Evolutionary conservation across 2,329 filamentous ascomycete species (phyloP).

Genomic region (Penicillium palitans): DNA sequence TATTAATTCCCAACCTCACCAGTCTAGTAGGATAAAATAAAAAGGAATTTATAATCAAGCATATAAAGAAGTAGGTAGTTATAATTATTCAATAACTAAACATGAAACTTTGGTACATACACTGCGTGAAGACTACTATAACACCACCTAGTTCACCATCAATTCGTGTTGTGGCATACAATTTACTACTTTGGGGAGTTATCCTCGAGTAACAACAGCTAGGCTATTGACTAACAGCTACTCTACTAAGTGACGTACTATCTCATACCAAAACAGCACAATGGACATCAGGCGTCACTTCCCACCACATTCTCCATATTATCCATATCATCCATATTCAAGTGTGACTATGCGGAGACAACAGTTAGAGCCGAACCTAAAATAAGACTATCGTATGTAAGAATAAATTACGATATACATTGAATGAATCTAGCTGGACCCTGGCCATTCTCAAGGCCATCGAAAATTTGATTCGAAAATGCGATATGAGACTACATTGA

Average conservation of each 20-base stretch:
- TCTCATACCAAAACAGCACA: background rate
- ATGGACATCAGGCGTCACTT: background rate
- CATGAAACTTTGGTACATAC: too few species aligned
- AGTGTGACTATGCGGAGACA: background rate
- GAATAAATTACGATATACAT: background rate
- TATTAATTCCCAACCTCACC: background rate
- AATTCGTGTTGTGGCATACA: background rate
- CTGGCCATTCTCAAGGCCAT: background rate
- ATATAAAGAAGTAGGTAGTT: fast-evolving
- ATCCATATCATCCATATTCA: background rate
- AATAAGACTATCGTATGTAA: too few species aligned
- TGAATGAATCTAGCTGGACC: background rate
- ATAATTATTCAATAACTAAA: background rate
- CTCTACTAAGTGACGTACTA: background rate
- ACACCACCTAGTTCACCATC: background rate
- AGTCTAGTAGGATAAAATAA: background rate
- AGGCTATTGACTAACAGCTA: background rate
- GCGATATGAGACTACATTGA: background rate
- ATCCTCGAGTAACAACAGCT: background rate
- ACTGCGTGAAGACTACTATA: background rate
- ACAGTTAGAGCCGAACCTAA: too few species aligned
- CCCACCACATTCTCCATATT: background rate
- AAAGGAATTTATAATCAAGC: background rate
- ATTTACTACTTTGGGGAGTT: background rate
- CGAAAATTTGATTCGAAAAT: background rate